Evolutionary conservation across 2,329 filamentous ascomycete genomes (phyloP).

Genomic region (Drechmeria coniospora): DNA sequence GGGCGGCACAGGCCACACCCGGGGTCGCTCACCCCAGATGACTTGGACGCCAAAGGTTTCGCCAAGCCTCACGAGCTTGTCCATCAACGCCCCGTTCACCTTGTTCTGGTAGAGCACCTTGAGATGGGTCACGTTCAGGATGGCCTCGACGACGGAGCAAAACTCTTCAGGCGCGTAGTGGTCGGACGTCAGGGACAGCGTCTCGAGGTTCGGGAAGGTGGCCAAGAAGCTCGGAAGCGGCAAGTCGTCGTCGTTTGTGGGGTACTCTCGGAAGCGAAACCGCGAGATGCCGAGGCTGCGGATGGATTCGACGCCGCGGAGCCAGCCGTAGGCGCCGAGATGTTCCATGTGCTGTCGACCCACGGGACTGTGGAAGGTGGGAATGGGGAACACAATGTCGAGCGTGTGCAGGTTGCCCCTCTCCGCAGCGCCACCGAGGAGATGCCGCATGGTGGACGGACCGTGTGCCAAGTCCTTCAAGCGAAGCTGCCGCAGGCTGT

Average conservation of each 20-base stretch:
- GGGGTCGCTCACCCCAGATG: conserved; percentile 13
- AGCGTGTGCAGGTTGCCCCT: conserved; percentile 16
- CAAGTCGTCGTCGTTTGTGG: conserved; percentile 12
- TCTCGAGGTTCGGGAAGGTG: conserved; percentile 20
- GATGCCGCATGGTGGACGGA: conserved; percentile 9
- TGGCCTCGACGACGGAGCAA: conserved; percentile 12
- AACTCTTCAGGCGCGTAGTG: conserved; percentile 15
- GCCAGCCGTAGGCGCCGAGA: conserved; percentile 18
- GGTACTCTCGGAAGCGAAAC: conserved; percentile 18
- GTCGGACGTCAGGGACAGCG: conserved; percentile 17
- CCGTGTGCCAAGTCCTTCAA: conserved; percentile 11
- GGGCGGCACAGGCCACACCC: conserved; percentile 15
- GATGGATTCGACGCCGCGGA: conserved; percentile 18
- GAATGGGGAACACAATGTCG: conserved; percentile 20
- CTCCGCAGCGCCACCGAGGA: conserved; percentile 12
- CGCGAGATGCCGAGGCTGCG: conserved; percentile 17
- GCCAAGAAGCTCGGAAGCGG: conserved; percentile 19
- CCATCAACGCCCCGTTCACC: conserved; percentile 15
- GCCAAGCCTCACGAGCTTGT: conserved; percentile 12
- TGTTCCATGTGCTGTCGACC: conserved; percentile 14
- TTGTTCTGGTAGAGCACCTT: conserved; percentile 17
- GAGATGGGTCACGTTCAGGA: conserved; percentile 16
- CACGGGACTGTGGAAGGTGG: conserved; percentile 7
- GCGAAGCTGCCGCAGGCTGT: conserved; percentile 13
- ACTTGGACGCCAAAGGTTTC: conserved; percentile 12